Evolutionary conservation across 306 rosid genomes (phyloP).

Genomic region (Trifolium subterraneum): DNA sequence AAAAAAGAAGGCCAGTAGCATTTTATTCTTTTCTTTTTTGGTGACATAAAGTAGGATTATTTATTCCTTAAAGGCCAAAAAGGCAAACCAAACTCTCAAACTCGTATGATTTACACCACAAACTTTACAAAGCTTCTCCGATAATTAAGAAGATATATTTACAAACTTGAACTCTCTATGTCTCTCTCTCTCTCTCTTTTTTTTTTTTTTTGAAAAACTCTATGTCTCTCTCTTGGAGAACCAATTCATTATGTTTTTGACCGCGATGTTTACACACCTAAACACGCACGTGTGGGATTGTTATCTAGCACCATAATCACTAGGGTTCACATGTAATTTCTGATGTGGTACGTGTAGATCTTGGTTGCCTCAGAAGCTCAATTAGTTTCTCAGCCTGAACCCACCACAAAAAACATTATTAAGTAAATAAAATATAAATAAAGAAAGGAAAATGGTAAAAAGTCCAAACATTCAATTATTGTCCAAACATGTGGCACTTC

Average conservation of each 20-base stretch:
- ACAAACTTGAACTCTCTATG: constrained; percentile 46
- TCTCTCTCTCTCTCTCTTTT: no score
- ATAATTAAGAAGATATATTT: constrained; percentile 64
- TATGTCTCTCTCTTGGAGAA: constrained; percentile 23
- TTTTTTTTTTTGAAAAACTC: no score
- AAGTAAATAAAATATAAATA: neutral
- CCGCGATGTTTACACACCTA: constrained; percentile 4
- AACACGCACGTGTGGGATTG: constrained; percentile 26
- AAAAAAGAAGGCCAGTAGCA: neutral
- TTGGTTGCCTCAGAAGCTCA: constrained; percentile 95
- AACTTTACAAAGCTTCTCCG: constrained; percentile 54
- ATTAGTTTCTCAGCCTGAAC: constrained; percentile 87
- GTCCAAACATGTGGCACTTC: constrained; percentile 17
- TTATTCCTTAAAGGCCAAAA: constrained; percentile 30
- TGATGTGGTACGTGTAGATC: constrained; percentile 62
- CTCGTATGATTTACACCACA: constrained; percentile 45
- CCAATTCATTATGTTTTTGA: constrained; percentile 15
- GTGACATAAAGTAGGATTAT: constrained; percentile 8
- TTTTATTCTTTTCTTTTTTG: constrained; percentile 9
- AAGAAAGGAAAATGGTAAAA: neutral
- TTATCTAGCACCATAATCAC: constrained; percentile 8
- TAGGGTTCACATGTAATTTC: constrained; percentile 47
- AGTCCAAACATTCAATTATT: constrained; percentile 6
- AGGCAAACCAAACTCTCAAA: constrained; percentile 50
- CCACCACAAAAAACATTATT: constrained; percentile 37